Conservation (phyloP, 345 rosid genomes). For the Eucalyptus tenuipes region DNA sequence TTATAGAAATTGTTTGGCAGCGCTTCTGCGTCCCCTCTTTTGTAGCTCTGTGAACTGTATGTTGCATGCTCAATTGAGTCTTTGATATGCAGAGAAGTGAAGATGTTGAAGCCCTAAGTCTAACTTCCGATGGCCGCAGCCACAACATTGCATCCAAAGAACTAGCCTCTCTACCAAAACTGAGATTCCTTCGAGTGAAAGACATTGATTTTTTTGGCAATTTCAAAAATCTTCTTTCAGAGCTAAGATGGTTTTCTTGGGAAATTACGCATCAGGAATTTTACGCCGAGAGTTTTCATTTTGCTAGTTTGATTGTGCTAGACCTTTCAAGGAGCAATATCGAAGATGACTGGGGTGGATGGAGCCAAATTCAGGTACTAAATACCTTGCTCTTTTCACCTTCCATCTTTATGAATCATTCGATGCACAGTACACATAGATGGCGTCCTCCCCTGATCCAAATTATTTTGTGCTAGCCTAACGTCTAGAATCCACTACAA, state of each 20-base stretch:
- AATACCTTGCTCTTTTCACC: not conserved
- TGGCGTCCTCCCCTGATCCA: not conserved
- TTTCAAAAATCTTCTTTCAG: not conserved
- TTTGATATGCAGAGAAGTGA: not conserved
- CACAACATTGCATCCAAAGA: rapidly evolving
- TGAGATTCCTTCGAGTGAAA: not conserved
- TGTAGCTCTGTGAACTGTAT: not conserved
- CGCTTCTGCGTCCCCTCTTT: not conserved
- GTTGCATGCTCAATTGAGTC: not conserved
- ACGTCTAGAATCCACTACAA: not conserved
- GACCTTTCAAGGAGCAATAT: not conserved
- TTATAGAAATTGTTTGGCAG: not conserved
- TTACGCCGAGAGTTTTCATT: not conserved
- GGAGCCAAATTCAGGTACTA: not conserved
- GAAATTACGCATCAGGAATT: not conserved
- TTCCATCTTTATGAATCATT: not conserved
- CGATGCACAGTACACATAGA: not conserved
- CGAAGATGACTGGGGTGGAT: not conserved
- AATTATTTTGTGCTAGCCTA: not conserved
- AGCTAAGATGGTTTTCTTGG: not conserved
- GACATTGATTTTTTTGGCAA: not conserved
- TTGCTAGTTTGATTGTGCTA: not conserved
- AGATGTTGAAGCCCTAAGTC: not conserved
- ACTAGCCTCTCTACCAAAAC: not conserved
- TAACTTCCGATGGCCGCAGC: not conserved